Evolutionary conservation across 2,329 filamentous ascomycete species (phyloP), one percentile per base, ranked within the genome.

Genomic region (Aspergillus glaucus): DNA sequence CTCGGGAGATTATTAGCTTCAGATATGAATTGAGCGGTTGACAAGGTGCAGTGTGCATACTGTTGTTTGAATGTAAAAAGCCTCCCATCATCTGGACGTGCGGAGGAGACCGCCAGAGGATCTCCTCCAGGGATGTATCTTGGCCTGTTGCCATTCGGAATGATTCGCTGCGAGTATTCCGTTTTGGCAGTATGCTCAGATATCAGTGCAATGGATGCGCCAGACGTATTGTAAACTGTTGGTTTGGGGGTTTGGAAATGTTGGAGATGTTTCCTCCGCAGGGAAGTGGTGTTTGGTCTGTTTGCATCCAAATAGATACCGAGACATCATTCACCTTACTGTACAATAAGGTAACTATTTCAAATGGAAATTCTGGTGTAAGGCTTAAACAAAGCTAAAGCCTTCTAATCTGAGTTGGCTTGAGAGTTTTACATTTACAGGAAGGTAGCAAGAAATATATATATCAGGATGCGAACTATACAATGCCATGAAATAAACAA

Each of bases 71-170:
- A 59, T 73, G 70, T 30, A 73, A 61, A 51, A 61, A 72, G 43
- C 70, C 70, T 46, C 70, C 70, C 70, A 73, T 73, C 67, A 70
- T 69, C 54, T 72, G 68, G 47, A 73, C 65, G 54, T 73, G 70
- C 46, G 68, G 67, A 42, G 70, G 70, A 49, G 70, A 73, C 51
- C 69, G 67, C 70, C 70, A 73, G 47, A 72, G 64, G 52, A 73
- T 72, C 54, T 73, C 70, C 61, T 73, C 70, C 58, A 73, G 57
- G 41, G 67, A 57, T 44, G 63, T 55, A 55, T 68, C 68, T 54
- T 68, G 66, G 15, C 53, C 48, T 43, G 48, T 56, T 34, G 66
- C 64, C 68, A 71, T 71, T 34, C 36, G 32, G 34, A 48, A 43
- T 6, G 15, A 9, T 21, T 36, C 32, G 10, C 30, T 36, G 19